phyloP scores from a whole-genome alignment of 345 rosid species.

The Cardiospermum halicacabum region DNA sequence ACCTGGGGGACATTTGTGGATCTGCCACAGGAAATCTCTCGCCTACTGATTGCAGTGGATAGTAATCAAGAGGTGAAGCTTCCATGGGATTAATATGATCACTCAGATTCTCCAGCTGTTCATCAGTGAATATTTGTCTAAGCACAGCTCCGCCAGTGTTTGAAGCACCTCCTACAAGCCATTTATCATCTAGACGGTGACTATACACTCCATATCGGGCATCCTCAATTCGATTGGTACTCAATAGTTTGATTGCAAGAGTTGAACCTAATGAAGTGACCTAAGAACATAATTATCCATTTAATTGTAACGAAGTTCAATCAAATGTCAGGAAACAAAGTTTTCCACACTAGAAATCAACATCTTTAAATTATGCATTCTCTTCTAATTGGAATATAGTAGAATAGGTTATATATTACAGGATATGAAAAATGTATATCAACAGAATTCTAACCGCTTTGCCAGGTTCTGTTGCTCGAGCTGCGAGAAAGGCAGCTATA shows the following conservation, averaged over 20 bases:
- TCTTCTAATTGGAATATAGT: background rate
- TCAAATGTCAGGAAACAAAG: background rate
- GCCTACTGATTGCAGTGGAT: constrained; percentile 65
- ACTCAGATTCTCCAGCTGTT: constrained; percentile 63
- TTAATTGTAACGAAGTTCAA: too few relatives aligned
- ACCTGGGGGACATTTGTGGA: constrained; percentile 83
- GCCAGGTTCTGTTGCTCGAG: constrained; percentile 75
- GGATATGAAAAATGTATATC: constrained; percentile 11
- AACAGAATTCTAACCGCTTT: constrained; percentile 59
- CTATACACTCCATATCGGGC: constrained; percentile 91
- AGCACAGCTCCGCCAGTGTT: constrained; percentile 97
- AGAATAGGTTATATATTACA: background rate
- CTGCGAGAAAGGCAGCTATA: constrained; percentile 95
- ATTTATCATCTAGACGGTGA: constrained; percentile 88
- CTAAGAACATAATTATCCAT: constrained; percentile 23
- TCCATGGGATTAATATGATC: constrained; percentile 56
- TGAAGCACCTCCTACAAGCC: constrained; percentile 99
- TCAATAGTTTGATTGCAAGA: constrained; percentile 79
- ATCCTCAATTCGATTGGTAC: constrained; percentile 80
- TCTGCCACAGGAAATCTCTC: constrained; percentile 91
- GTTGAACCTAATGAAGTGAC: constrained; percentile 95
- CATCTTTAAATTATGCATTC: background rate
- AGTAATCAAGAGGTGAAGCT: constrained; percentile 73
- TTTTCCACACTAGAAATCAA: too few relatives aligned
- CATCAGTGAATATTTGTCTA: constrained; percentile 67